Conservation (phyloP, 441 rosid genomes). For the California macrophylla region DNA sequence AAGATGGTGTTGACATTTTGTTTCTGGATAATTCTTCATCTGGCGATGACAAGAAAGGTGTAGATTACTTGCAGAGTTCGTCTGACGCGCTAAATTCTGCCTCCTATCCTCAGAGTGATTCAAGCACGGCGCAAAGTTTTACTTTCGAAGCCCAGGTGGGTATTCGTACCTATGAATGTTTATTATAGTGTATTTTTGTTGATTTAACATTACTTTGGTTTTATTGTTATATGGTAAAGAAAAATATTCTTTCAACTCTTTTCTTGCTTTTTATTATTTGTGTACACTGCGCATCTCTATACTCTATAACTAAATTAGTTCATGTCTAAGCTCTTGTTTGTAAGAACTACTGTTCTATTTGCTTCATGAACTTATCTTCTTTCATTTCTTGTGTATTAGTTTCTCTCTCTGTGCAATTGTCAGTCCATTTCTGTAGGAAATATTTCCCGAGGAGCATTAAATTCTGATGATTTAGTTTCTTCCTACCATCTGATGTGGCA, state of each 20-base stretch:
- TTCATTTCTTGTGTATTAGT: background rate
- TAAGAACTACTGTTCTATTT: conserved; percentile 2
- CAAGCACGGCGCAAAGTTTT: conserved; percentile 44
- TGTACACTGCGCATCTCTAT: background rate
- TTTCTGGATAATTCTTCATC: conserved; percentile 44
- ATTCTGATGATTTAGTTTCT: background rate
- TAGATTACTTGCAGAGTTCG: conserved; percentile 31
- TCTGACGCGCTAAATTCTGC: conserved; percentile 34
- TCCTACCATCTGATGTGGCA: background rate
- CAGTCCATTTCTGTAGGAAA: background rate
- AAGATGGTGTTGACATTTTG: conserved; percentile 80
- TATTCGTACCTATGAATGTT: background rate
- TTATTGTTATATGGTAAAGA: background rate
- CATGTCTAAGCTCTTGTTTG: background rate
- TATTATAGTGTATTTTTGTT: background rate
- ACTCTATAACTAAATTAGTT: background rate
- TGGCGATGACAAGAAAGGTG: conserved; percentile 36
- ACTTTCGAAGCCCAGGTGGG: conserved; percentile 94
- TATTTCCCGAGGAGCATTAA: background rate
- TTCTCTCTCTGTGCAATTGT: background rate
- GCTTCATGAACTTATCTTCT: background rate
- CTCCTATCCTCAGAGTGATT: conserved; percentile 33
- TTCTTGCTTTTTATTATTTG: background rate
- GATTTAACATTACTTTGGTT: background rate
- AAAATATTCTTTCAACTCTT: background rate